Percentiles rank a stretch among this genome's conserved stretches.
Evolutionary conservation across 352 stramenopile genomes (phyloP).

Genomic region (Phytophthora cajani): DNA sequence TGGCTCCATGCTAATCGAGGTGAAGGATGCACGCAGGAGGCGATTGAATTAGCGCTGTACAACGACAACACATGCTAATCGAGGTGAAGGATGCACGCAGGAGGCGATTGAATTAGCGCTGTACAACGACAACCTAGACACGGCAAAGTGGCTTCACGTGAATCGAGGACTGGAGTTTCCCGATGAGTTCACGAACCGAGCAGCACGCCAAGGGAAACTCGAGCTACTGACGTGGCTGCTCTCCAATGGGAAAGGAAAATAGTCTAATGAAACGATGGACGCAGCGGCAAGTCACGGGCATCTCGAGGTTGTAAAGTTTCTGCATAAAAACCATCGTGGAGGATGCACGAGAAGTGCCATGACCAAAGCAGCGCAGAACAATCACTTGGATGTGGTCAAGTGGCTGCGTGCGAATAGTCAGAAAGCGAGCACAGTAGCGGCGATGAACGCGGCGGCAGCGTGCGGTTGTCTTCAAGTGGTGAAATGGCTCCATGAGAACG

Average conservation of each 20-base stretch:
- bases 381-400: constrained; percentile 12
- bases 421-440: constrained; percentile 4
- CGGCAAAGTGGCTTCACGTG: constrained; percentile 19
- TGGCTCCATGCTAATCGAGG: constrained; percentile 15
- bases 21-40: constrained; percentile 4
- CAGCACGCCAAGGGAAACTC: constrained; percentile 6
- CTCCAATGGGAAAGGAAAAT: constrained; percentile 9
- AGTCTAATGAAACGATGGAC: constrained; percentile 21
- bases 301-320: constrained; percentile 19
- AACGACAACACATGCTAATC: constrained; percentile 6
- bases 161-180: constrained; percentile 2
- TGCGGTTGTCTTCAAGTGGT: constrained; percentile 13
- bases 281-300: constrained; percentile 18
- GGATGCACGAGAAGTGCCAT: constrained; percentile 15
- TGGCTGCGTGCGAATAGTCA: constrained; percentile 12
- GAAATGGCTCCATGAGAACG: constrained; percentile 10
- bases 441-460: constrained; percentile 12
- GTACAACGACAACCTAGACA: not conserved
- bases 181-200: not conserved
- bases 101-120: not conserved
- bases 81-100: constrained; percentile 7
- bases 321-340: constrained; percentile 16
- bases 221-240: constrained; percentile 25
- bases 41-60: not conserved
- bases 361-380: not conserved